Evolutionary conservation across 2,329 filamentous ascomycete species (phyloP), one percentile per base, ranked within the genome.

Genomic region (Aspergillus tamarii): DNA sequence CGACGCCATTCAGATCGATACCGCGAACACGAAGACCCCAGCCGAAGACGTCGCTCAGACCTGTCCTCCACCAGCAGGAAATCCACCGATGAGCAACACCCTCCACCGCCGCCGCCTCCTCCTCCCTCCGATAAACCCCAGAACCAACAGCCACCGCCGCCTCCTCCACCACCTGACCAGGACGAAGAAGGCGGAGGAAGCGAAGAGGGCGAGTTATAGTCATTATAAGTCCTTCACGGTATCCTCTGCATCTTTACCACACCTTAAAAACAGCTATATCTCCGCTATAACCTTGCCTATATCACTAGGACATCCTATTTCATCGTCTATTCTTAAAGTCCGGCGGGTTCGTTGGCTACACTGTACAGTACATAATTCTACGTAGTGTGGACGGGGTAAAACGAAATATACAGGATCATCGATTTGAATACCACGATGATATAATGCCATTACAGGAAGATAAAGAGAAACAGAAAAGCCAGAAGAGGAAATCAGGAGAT

Each of bases 171-270:
- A 5, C 39, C 55, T 50, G 61, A 58, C 26, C 36, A 53, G 39
- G 65, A 69, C 23, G 73, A 73, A 23, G 77, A 78, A 48, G 77
- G 73, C 8, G 77, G 73, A 32, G 78, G 79, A 4, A 81, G 79
- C 59, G 80, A 81, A 66, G 80, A 81, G 60, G 79, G 80, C 16
- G 80, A 81, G 64, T 69, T 81, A 41, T 80, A 61, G 12, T 36
- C 12, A 28, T 26, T 45, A 9, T 14, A 11, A 28, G 23, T 50
- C 7, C 46, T 36, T 41, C 36, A 19, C 30, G 26, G 26, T n/a
- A 14, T 12, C 5, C 21, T 28, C 19, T 7, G n/a, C 19, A 28
- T 39, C 11, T 12, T 21, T n/a, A 30, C 14, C 21, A 21, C 41
- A 6, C 8, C 3, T 43, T 50, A 19, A 41, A n/a, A 41, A n/a